Percentiles rank a stretch among this genome's conserved stretches.
phyloP scores from a whole-genome alignment of 495 filamentous ascomycete genomes.

The Aspergillus conjunctus region DNA sequence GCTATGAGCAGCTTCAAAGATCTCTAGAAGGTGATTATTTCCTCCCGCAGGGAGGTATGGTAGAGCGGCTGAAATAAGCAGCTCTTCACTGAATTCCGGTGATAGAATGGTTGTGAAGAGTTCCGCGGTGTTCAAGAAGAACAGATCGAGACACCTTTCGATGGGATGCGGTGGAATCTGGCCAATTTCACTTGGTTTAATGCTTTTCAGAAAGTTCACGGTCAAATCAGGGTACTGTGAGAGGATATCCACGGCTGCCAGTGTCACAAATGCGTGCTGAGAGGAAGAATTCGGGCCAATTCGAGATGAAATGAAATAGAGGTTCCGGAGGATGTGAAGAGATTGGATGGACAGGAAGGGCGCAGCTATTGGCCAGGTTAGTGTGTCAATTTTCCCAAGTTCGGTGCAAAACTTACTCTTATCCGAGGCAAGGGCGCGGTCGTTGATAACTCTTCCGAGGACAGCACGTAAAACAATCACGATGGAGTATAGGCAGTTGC shows the following conservation, averaged over 20 bases:
- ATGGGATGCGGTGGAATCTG: conserved; percentile 74
- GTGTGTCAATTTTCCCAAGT: not conserved
- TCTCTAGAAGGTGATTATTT: conserved; percentile 65
- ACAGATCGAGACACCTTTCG: conserved; percentile 80
- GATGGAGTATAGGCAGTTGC: conserved; percentile 77
- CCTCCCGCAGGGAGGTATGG: conserved; percentile 73
- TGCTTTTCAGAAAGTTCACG: conserved; percentile 68
- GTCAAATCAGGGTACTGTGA: conserved; percentile 69
- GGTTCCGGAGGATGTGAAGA: conserved; percentile 75
- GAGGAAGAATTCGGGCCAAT: conserved; percentile 73
- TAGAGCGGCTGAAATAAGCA: conserved; percentile 72
- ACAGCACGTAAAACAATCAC: conserved; percentile 75
- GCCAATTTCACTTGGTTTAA: conserved; percentile 58
- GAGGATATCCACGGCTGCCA: conserved; percentile 88
- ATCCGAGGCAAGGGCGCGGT: conserved; percentile 53
- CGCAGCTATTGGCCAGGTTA: conserved; percentile 45
- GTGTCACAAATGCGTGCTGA: conserved; percentile 80
- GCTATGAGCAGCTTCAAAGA: conserved; percentile 92
- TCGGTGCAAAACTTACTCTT: conserved; percentile 46
- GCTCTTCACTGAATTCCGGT: conserved; percentile 63
- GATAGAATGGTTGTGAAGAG: conserved; percentile 77
- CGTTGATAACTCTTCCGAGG: conserved; percentile 65
- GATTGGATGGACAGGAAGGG: conserved; percentile 74
- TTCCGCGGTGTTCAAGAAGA: conserved; percentile 88
- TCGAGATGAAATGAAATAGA: conserved; percentile 86